Evolutionary conservation across 1,284 basidiomycete species (phyloP), one percentile per base, ranked within the genome.

Genomic region (Wolfiporia cocos): DNA sequence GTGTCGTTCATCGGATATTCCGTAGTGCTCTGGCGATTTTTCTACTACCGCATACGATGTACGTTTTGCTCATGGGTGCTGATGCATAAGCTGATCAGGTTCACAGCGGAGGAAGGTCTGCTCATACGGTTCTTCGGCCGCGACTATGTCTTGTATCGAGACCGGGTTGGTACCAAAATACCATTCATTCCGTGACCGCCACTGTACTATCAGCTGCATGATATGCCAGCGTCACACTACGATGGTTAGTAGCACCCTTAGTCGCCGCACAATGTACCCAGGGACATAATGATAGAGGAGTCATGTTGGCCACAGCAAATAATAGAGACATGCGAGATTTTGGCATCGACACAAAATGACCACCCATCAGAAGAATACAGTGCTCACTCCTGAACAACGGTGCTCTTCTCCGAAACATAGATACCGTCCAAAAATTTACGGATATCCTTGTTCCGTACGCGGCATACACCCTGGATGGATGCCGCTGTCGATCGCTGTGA

Each of bases 401-500:
- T 80, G 49, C 77, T 77, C 74, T 83, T 88, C 60, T 86, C 86
- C 31, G 92, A 92, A 52, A 93, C 91, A 66, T 97, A 97, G 73
- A 97, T 84, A 71, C 86, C 86, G 56, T 90, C 86, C 64, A 90
- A 70, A 72, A 90, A 90, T 76, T 95, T 93, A 66, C 91, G 90
- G 70, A 94, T 94, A 76, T 98, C 93, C 77, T 97, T 97, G 84
- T 96, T 92, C 68, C 91, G 87, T 60, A 98, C 93, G 53, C 86
- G 81, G 73, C 91, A 94, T 50, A 86, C 75, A 57, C 92, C 92
- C 66, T 96, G 94, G 65, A 97, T 96, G 34, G 90, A 90, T 39
- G 93, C 94, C 48, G 94, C 93, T 89, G 49, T 3, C 28, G 30
- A 44, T 45, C 39, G 49, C 36, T 34, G 18, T 15, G 21, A 18